phyloP scores from a whole-genome alignment of 2,329 filamentous ascomycete genomes.

The Orbilia ellipsospora region DNA sequence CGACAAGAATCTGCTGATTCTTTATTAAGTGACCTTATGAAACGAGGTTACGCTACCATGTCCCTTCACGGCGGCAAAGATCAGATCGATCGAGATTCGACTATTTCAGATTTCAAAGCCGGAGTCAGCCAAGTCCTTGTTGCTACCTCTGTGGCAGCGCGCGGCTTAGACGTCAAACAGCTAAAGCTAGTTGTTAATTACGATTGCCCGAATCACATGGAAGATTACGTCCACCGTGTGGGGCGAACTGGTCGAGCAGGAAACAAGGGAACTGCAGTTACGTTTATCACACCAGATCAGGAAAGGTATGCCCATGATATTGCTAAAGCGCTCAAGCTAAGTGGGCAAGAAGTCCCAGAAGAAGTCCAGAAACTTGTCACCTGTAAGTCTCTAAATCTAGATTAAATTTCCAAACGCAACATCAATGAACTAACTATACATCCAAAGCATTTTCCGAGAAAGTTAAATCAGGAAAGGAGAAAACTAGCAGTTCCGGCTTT shows the following conservation, averaged over 20 bases:
- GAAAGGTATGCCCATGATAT: conserved; percentile 90
- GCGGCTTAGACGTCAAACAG: conserved; percentile 99
- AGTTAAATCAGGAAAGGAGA: conserved; percentile 90
- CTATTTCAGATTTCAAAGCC: conserved; percentile 98
- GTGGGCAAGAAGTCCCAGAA: conserved; percentile 83
- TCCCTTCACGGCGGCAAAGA: conserved; percentile 99
- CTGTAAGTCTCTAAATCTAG: conserved; percentile 50
- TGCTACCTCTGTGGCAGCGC: conserved; percentile 98
- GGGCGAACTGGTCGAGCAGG: conserved; percentile 94
- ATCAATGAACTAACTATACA: conserved; percentile 7
- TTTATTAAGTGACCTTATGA: conserved; percentile 63
- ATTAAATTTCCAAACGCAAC: conserved; percentile 60
- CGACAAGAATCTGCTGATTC: conserved; percentile 80
- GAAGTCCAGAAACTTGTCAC: conserved; percentile 71
- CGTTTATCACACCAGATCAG: conserved; percentile 90
- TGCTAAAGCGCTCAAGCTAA: conserved; percentile 90
- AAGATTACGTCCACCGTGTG: conserved; percentile 95
- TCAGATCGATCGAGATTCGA: conserved; percentile 99
- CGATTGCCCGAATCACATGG: conserved; percentile 80
- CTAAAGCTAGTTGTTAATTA: conserved; percentile 96
- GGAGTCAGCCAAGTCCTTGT: conserved; percentile 99
- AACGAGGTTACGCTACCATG: conserved; percentile 63
- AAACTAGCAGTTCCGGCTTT: conserved; percentile 84
- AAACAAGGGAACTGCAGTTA: conserved; percentile 95
- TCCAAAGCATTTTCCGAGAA: conserved; percentile 78